Evolutionary conservation across 352 stramenopile species (phyloP).

Genomic region (Globisporangium acanthophoron): DNA sequence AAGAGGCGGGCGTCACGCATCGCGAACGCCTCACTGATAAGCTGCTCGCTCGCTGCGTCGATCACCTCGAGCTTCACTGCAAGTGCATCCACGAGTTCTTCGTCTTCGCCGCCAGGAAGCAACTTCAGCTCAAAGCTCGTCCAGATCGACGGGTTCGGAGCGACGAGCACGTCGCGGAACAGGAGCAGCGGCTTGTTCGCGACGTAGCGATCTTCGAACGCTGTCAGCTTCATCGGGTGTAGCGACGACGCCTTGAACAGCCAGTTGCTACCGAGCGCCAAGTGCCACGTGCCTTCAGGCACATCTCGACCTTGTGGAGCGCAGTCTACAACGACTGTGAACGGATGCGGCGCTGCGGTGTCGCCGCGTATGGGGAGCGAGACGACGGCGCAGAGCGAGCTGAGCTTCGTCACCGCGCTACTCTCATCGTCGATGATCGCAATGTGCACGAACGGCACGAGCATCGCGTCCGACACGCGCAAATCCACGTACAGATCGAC

Average conservation of each 20-base stretch:
- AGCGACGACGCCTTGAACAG: slow-evolving; percentile 30
- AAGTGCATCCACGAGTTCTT: slow-evolving; percentile 20
- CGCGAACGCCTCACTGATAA: slow-evolving; percentile 21
- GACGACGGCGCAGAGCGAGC: slow-evolving; percentile 25
- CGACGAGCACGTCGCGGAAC: slow-evolving; percentile 55
- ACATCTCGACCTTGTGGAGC: slow-evolving; percentile 21
- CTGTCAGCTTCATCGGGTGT: slow-evolving; percentile 32
- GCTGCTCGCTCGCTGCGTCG: slow-evolving; percentile 23
- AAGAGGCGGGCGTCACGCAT: slow-evolving; percentile 33
- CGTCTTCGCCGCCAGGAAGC: slow-evolving; percentile 3
- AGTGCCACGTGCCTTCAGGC: slow-evolving; percentile 45
- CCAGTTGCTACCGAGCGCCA: slow-evolving; percentile 50
- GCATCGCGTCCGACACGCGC: slow-evolving; percentile 46
- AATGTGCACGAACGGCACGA: slow-evolving; percentile 40
- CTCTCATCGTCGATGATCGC: slow-evolving; percentile 41
- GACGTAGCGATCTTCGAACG: slow-evolving; percentile 46
- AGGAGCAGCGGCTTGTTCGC: slow-evolving; percentile 62
- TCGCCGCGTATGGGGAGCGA: slow-evolving; percentile 12
- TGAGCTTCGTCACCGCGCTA: slow-evolving; percentile 23
- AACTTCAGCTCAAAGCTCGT: slow-evolving; percentile 49
- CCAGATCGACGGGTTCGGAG: slow-evolving; percentile 35
- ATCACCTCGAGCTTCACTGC: slow-evolving; percentile 55
- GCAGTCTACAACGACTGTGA: slow-evolving; percentile 66
- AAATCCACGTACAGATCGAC: slow-evolving; percentile 48
- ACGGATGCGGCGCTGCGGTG: slow-evolving; percentile 8